Evolutionary conservation across 495 filamentous ascomycete genomes (phyloP).

Genomic region (Neurospora sp.): DNA sequence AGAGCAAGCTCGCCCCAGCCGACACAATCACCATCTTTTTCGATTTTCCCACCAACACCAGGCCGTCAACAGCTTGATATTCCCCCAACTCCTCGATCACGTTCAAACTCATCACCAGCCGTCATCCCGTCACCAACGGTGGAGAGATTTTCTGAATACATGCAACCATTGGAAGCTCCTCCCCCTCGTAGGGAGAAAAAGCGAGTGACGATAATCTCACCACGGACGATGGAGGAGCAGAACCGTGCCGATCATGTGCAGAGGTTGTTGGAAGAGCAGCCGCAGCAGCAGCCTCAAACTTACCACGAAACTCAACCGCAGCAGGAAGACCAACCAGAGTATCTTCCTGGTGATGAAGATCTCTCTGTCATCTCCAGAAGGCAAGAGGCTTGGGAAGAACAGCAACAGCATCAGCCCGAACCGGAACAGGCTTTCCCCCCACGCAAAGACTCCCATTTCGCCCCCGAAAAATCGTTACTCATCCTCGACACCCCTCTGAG

Average conservation of each 20-base stretch:
- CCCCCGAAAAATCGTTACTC: slow-evolving; percentile 32
- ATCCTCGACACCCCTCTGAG: slow-evolving; percentile 34
- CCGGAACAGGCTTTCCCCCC: not conserved
- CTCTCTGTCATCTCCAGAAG: not conserved
- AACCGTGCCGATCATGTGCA: slow-evolving; percentile 13
- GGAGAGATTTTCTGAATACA: slow-evolving; percentile 17
- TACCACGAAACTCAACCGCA: not conserved
- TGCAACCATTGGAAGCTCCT: not conserved
- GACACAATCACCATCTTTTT: slow-evolving; percentile 48
- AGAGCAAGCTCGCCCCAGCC: slow-evolving; percentile 51
- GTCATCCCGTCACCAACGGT: slow-evolving; percentile 33
- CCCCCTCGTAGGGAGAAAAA: slow-evolving; percentile 14
- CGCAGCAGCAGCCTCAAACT: slow-evolving; percentile 3
- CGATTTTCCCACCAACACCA: slow-evolving; percentile 50
- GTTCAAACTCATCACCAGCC: slow-evolving; percentile 52
- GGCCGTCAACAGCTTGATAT: slow-evolving; percentile 25
- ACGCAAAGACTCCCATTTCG: slow-evolving; percentile 21
- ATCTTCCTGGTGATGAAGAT: not conserved
- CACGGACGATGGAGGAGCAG: slow-evolving; percentile 20
- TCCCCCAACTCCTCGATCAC: slow-evolving; percentile 32
- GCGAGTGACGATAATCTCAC: slow-evolving; percentile 19
- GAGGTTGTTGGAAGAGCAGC: slow-evolving; percentile 19
- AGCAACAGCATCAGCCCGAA: not conserved
- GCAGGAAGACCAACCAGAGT: not conserved
- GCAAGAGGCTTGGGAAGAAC: not conserved